Evolutionary conservation across 257 asterid species (phyloP).

Genomic region (Nicotiana otophora): DNA sequence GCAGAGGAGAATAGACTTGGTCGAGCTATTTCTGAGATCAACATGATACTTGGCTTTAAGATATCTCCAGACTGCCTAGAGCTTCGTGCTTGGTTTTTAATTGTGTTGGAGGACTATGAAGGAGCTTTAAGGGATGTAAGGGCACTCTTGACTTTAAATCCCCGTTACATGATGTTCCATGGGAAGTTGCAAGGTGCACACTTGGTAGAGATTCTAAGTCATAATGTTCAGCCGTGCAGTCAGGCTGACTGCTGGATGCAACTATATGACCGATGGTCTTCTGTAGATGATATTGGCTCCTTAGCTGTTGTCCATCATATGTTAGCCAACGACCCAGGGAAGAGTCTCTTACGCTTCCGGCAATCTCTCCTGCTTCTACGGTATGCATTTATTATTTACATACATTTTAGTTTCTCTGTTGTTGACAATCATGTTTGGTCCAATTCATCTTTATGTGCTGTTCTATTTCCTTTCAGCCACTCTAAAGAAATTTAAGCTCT

Average conservation of each 20-base stretch:
- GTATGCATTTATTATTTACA: constrained; percentile 24
- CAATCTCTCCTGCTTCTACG: constrained; percentile 84
- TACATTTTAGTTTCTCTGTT: neutral
- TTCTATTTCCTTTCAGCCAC: neutral
- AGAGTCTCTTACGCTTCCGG: constrained; percentile 76
- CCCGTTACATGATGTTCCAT: constrained; percentile 77
- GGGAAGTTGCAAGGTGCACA: constrained; percentile 66
- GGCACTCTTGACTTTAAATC: constrained; percentile 83
- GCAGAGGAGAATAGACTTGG: constrained; percentile 54
- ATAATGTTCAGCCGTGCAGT: constrained; percentile 57
- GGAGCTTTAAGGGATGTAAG: constrained; percentile 75
- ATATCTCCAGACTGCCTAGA: constrained; percentile 92
- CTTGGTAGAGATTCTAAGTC: constrained; percentile 60
- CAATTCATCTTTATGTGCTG: neutral
- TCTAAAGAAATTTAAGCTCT: neutral
- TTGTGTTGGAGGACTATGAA: constrained; percentile 61
- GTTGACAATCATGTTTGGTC: neutral
- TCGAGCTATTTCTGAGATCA: constrained; percentile 68
- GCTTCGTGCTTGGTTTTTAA: constrained; percentile 90
- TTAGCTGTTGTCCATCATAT: constrained; percentile 92
- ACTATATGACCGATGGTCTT: constrained; percentile 85
- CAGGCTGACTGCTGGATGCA: constrained; percentile 99
- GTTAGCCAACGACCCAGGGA: constrained; percentile 82
- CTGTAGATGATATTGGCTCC: constrained; percentile 94
- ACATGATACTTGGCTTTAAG: constrained; percentile 68